Conservation (phyloP, 2,329 filamentous ascomycete genomes). For the Botryotinia globosa region DNA sequence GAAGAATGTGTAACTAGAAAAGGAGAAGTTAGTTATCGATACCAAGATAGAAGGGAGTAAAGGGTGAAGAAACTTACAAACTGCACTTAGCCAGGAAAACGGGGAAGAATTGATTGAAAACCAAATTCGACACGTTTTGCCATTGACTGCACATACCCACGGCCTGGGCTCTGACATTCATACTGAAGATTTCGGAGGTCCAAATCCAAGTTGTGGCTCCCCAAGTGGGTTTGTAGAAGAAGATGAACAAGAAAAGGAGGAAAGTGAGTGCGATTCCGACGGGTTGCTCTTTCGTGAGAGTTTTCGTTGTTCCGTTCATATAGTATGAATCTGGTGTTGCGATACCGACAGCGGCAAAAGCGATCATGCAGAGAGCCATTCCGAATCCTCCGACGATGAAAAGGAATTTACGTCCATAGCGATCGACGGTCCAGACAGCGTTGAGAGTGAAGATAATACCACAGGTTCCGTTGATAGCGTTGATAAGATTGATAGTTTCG, state of each 20-base stretch:
- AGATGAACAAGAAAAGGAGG: constrained; percentile 63
- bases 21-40: constrained; percentile 5
- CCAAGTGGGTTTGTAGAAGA: constrained; percentile 70
- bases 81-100: constrained; percentile 58
- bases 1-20: constrained; percentile 39
- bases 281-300: constrained; percentile 53
- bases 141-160: constrained; percentile 63
- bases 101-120: constrained; percentile 70
- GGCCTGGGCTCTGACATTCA: constrained; percentile 70
- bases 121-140: constrained; percentile 63
- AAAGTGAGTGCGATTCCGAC: constrained; percentile 69
- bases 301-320: constrained; percentile 38
- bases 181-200: constrained; percentile 67
- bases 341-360: constrained; percentile 56
- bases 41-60: not conserved
- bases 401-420: constrained; percentile 67
- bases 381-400: constrained; percentile 66
- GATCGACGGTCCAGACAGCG: constrained; percentile 69
- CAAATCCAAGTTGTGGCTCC: constrained; percentile 70
- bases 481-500: constrained; percentile 66
- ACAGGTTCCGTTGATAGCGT: constrained; percentile 70
- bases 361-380: constrained; percentile 69
- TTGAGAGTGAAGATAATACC: constrained; percentile 72
- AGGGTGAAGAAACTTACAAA: constrained; percentile 33
- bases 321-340: constrained; percentile 47